A percentile compares a stretch with the other conserved stretches of the same genome.
Conservation (phyloP, 768 basidiomycete species). For the Auricularia auricula-judae region DNA sequence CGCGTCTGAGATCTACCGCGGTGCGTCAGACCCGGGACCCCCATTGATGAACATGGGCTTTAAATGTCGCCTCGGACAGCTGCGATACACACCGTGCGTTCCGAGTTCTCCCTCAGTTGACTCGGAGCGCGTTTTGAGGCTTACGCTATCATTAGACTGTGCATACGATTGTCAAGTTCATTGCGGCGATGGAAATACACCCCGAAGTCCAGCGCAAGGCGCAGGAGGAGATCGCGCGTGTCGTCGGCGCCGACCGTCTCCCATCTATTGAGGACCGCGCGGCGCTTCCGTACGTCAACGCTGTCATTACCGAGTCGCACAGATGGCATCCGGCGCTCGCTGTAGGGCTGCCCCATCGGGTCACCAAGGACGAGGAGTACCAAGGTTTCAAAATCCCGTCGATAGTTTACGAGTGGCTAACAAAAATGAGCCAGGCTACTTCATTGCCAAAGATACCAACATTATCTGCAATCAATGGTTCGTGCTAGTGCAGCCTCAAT, state of each 20-base stretch:
- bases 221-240: conserved; percentile 27
- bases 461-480: conserved; percentile 7
- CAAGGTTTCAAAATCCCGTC: not conserved
- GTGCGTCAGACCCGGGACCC: too few species aligned
- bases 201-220: conserved; percentile 25
- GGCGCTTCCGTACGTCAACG: conserved; percentile 42
- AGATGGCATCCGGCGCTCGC: conserved; percentile 15
- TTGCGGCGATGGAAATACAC: conserved; percentile 25
- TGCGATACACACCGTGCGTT: too few species aligned
- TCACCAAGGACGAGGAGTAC: not conserved
- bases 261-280: conserved; percentile 24
- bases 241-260: conserved; percentile 21
- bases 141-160: conserved; percentile 11
- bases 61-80: too few species aligned
- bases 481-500: not conserved
- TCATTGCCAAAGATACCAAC: conserved; percentile 5
- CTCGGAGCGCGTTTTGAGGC: too few species aligned
- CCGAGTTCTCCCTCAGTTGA: too few species aligned
- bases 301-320: conserved; percentile 37
- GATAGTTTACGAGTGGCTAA: not conserved
- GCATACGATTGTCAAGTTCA: conserved; percentile 21
- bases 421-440: conserved; percentile 2
- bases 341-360: not conserved
- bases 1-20: too few species aligned
- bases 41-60: too few species aligned